Base-by-base conservation (phyloP, 805 yeast genomes). In the Metschnikowia borealis region DNA sequence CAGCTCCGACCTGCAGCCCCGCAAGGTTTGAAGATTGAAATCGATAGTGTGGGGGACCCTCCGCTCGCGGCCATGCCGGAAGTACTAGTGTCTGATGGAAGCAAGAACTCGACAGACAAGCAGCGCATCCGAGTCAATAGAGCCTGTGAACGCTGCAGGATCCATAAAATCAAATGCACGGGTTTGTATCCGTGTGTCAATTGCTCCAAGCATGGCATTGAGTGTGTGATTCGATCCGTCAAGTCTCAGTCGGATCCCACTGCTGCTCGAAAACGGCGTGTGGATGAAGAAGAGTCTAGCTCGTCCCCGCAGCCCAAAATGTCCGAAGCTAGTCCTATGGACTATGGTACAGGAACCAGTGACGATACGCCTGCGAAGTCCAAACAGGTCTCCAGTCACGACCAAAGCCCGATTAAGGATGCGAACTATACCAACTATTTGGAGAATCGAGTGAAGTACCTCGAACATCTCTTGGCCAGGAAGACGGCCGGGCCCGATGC, bases 81-180 rank as follows among this genome's bases (percentile, higher is more conserved):
- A 21, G 31, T 42, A 17, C 20, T 42, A 11, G 21, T 42, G 14
- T 18, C 47, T n/a, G 35, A 45, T 11, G 33, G 17, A 8, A 14
- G 34, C n/a, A 42, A 15, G 18, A 11, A 5, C 2, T n/a, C 44
- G 7, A 32, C 13, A 10, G 50, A 46, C 8, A 44, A 41, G 32
- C 48, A 18, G 21, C 60, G 78, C 31, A 54, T 70, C 51, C 61
- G 82, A 41, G 84, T 79, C 8, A 66, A 70, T 47, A 75, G 71
- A 53, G 86, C 85, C 1, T 82, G 86, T 54, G 79, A 75, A 47
- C 66, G 81, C 20, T 82, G 86, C 61, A 68, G 82, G 49, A 64
- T 68, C 35, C 81, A 78, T 52, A 81, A 82, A 62, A 78, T 79
- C 51, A 81, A 82, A 56, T 82, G 86, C 60, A 72, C 80, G 46